These are phyloP conservation scores for Aureobasidium sp. DNA, from an alignment of 2,329 filamentous ascomycete species.

Conservation along the genomic window DNA sequence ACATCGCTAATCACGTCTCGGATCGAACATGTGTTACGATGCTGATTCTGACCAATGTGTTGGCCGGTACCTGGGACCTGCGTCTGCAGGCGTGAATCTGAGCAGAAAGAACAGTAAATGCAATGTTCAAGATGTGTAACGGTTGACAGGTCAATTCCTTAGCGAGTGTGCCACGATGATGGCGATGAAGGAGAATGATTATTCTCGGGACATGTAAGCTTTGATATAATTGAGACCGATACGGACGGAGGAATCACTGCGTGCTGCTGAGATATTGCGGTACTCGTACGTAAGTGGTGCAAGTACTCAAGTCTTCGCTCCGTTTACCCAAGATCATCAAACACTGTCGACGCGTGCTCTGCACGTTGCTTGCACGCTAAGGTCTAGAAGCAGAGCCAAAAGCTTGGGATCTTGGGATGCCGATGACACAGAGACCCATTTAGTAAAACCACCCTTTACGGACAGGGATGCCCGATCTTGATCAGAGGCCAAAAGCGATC, in stretches of 20 bases:
- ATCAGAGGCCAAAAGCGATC: background rate
- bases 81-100: background rate
- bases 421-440: background rate
- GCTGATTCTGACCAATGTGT: background rate
- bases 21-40: background rate
- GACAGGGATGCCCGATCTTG: background rate
- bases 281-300: background rate
- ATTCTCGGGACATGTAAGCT: background rate
- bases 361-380: background rate
- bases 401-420: background rate
- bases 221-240: background rate
- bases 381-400: background rate
- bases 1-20: background rate
- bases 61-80: slow-evolving; percentile 6
- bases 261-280: background rate
- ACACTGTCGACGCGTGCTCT: background rate
- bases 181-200: background rate
- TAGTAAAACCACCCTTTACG: background rate
- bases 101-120: background rate
- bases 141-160: slow-evolving; percentile 1
- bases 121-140: background rate
- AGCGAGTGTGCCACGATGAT: background rate
- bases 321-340: background rate
- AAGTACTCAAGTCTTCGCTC: background rate
- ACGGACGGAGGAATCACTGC: background rate